Conservation (phyloP, 225 moss, liverwort and hornwort species). For the Bryum argenteum region DNA sequence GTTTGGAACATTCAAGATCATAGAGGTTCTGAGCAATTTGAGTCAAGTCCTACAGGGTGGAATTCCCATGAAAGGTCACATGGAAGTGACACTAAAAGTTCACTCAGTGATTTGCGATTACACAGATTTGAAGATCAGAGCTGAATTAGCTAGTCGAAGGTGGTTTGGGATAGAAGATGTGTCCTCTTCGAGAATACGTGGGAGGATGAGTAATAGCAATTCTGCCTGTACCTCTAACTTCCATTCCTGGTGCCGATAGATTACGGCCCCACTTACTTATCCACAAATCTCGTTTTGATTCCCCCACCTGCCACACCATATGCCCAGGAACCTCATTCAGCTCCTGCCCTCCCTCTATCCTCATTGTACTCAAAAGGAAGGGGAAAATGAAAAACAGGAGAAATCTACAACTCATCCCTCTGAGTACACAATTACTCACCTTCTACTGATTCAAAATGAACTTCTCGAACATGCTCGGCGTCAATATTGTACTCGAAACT, state of each 20-base stretch:
- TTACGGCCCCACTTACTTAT: conserved; percentile 41
- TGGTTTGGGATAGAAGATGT: too few species aligned
- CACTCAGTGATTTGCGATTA: too few species aligned
- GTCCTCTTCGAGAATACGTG: neutral
- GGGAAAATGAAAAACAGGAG: neutral
- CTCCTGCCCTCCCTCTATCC: neutral
- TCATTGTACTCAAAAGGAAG: neutral
- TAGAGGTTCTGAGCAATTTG: too few species aligned
- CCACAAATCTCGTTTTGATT: conserved; percentile 77
- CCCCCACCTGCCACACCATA: conserved; percentile 58
- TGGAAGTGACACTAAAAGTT: too few species aligned
- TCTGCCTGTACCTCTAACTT: neutral
- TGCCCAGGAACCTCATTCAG: conserved; percentile 13
- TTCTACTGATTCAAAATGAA: conserved; percentile 64
- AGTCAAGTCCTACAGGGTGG: too few species aligned
- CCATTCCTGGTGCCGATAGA: neutral
- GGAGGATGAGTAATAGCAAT: neutral
- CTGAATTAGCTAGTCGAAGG: too few species aligned
- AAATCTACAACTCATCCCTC: conserved; percentile 1
- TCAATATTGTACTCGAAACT: conserved; percentile 90
- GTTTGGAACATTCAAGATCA: too few species aligned
- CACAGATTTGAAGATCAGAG: too few species aligned
- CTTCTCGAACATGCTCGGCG: conserved; percentile 78
- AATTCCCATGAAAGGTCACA: too few species aligned
- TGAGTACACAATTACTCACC: conserved; percentile 45